Base-by-base conservation (phyloP, 306 rosid genomes). In the Malus sieversii region DNA sequence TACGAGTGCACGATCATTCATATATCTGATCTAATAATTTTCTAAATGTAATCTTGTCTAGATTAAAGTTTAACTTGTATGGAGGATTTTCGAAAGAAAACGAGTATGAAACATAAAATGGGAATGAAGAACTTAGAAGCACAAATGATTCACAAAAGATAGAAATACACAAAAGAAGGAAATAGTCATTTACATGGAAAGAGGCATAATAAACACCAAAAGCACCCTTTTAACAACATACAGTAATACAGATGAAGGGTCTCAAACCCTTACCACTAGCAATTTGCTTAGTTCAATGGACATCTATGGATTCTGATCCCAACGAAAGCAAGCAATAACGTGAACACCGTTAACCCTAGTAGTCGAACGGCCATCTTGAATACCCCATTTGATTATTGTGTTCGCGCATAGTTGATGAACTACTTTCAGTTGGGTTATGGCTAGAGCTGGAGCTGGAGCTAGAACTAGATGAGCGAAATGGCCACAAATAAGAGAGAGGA, bases 341-440 rank as follows among this genome's bases (percentile, higher is more conserved):
- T 14, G 23, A 59, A 73, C 42, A 59, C 44, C 45, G 40, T 55
- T 10, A 65, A 35, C 65, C 62, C 79, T 75, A 84, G 62, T 84
- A 82, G 51, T 89, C 85, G 58, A 89, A 84, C 8, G 94, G 91
- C 88, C 94, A 89, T 22, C 90, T 90, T 62, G 87, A 82, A 77
- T 87, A 85, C 30, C 79, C 89, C 70, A 72, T 60, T 46, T 82
- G 70, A 33, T 82, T 82, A 75, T 72, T 83, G 67, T 55, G 84
- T 32, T 84, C 91, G 64, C 64, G 84, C 40, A 78, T 71, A 0
- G 90, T 40, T 33, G 81, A 35, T 44, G 85, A 69, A 82, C 80
- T 85, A 79, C 88, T 90, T 85, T 82, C 88, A 14, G 86, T 80
- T 60, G 84, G 69, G 70, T 76, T 77, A 27, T 65, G 70, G 74